Evolutionary conservation across 768 basidiomycete species (phyloP).

Genomic region (Podaxis sp.): DNA sequence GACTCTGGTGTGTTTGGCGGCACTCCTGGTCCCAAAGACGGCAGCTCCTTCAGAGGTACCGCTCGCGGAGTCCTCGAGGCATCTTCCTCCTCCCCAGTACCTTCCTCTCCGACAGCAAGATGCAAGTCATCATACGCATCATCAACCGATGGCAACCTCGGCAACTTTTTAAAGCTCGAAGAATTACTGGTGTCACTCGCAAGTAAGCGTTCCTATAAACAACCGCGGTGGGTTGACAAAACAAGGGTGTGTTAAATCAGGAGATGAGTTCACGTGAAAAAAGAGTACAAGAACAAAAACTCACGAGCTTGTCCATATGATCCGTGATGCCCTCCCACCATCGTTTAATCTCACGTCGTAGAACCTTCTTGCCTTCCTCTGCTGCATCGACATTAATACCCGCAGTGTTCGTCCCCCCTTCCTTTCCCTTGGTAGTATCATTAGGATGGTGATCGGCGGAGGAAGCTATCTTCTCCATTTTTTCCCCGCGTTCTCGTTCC

Average conservation of each 20-base stretch:
- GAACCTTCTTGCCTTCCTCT: conserved; percentile 39
- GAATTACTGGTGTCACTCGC: conserved; percentile 20
- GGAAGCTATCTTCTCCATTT: neutral
- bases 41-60: conserved; percentile 1
- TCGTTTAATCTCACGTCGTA: conserved; percentile 55
- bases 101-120: neutral
- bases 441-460: neutral
- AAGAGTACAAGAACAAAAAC: conserved; percentile 17
- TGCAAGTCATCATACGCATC: conserved; percentile 41
- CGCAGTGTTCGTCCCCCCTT: neutral
- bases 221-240: neutral
- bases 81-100: neutral
- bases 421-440: neutral
- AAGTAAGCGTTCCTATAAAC: conserved; percentile 39
- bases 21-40: neutral
- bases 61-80: conserved; percentile 12
- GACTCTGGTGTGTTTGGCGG: neutral
- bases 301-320: conserved; percentile 55
- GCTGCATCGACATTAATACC: conserved; percentile 13
- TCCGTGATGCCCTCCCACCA: conserved; percentile 68
- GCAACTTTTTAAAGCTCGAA: conserved; percentile 43
- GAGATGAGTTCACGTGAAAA: neutral
- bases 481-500: neutral
- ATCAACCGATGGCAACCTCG: conserved; percentile 55
- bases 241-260: neutral